phyloP scores from a whole-genome alignment of 2,329 filamentous ascomycete species.

The Byssothecium circinans region DNA sequence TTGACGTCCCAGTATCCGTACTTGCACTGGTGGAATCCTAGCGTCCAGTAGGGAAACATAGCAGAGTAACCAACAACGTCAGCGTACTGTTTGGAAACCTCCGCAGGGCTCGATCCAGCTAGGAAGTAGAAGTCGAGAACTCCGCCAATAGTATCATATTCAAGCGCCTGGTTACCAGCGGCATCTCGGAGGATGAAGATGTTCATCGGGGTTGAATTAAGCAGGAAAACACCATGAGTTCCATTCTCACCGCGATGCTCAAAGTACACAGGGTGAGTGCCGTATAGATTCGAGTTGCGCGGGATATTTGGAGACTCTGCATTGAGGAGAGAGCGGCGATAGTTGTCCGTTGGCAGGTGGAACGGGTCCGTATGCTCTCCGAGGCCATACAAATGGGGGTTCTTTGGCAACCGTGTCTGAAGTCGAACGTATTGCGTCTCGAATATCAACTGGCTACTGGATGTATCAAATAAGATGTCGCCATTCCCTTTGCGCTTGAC shows the following conservation, averaged over 20 bases:
- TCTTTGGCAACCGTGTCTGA: slow-evolving; percentile 67
- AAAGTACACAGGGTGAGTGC: slow-evolving; percentile 72
- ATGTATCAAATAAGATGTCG: slow-evolving; percentile 70
- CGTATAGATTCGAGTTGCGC: slow-evolving; percentile 67
- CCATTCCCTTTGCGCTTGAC: slow-evolving; percentile 61
- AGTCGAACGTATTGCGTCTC: slow-evolving; percentile 77
- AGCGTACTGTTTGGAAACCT: slow-evolving; percentile 54
- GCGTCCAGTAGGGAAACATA: slow-evolving; percentile 56
- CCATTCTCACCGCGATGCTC: slow-evolving; percentile 63
- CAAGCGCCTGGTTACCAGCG: slow-evolving; percentile 66
- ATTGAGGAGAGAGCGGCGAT: slow-evolving; percentile 70
- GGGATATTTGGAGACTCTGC: slow-evolving; percentile 67
- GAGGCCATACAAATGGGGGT: slow-evolving; percentile 75
- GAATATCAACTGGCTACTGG: slow-evolving; percentile 68
- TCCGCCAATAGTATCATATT: slow-evolving; percentile 79
- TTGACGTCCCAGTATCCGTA: slow-evolving; percentile 61
- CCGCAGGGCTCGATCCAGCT: slow-evolving; percentile 50
- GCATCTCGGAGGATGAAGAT: slow-evolving; percentile 68
- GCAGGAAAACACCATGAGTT: slow-evolving; percentile 42
- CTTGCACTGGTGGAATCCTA: slow-evolving; percentile 57
- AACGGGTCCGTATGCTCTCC: slow-evolving; percentile 77
- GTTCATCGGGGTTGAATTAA: slow-evolving; percentile 60
- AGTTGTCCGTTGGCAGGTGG: slow-evolving; percentile 66
- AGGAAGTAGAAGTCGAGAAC: slow-evolving; percentile 67
- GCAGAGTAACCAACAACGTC: slow-evolving; percentile 53